Base-by-base conservation (phyloP, 495 filamentous ascomycete species). In the Penicillium coprophilum region DNA sequence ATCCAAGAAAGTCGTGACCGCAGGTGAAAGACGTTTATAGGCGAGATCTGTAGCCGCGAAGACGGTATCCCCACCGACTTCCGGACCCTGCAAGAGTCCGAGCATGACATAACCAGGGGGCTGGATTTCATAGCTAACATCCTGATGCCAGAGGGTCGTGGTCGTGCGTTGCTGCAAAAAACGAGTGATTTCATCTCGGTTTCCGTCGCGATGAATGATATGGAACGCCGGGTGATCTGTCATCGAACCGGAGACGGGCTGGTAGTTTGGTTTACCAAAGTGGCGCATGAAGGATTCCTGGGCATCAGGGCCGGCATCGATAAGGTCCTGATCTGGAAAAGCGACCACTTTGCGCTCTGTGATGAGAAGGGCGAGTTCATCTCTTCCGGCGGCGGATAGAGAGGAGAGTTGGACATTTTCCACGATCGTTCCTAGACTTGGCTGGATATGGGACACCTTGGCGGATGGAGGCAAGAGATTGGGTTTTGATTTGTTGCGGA, bases 311-410 rank as follows among this genome's bases (percentile, higher is more conserved):
- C 81, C 80, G 43, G 87, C 87, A 55, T 87, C 84, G 34, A 89
- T 82, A 59, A 88, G 80, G 57, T 84, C 77, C 67, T 92, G 89
- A 36, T 84, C 77, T 36, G 87, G 84, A 74, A 92, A 91, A 46
- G 89, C 82, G 21, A 92, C 84, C n/a, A 91, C 87, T 34, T 88
- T 88, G 56, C 88, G 81, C 67, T 83, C 85, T 21, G 89, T 79
- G 55, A 92, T 83, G 17, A 93, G 76, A 7, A 89, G 78, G 6
- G 89, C 89, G 13, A 93, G 82, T 55, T 93, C 89, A 62, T 92
- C 86, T 67, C 90, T 91, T 57, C 86, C 86, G 2, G 78, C 77
- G 57, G 88, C 82, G 10, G 79, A 85, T 30, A 93, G 79, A 50
- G 80, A 71, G 56, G 80, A 83, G 24, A 93, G 82, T 63, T 90